phyloP scores from a whole-genome alignment of 306 rosid species.

The Quercus aquifolioides region DNA sequence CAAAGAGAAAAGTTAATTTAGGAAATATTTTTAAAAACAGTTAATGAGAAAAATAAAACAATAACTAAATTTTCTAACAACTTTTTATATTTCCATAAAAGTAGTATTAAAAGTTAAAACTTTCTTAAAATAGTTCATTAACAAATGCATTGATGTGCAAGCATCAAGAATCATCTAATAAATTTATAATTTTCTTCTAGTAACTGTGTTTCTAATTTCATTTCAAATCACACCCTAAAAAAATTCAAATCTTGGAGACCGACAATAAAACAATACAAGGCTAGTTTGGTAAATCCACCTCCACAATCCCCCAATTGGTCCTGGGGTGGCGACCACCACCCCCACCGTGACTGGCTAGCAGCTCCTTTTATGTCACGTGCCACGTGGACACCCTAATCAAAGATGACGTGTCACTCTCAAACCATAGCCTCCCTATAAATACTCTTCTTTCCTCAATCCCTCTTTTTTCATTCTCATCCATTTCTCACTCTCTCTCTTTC shows the following conservation, averaged over 20 bases:
- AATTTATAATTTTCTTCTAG: not conserved
- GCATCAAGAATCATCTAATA: not conserved
- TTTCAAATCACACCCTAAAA: not conserved
- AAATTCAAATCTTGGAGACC: no score
- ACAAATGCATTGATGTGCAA: not conserved
- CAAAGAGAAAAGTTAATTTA: no score
- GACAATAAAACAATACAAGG: not conserved
- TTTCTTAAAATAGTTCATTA: not conserved
- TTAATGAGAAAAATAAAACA: no score
- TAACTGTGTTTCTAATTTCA: not conserved
- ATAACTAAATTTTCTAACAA: no score
- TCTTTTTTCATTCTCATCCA: slow-evolving; percentile 60
- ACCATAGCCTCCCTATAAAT: slow-evolving; percentile 81
- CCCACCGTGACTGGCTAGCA: not conserved
- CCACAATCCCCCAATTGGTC: not conserved
- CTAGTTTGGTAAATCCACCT: not conserved
- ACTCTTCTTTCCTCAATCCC: not conserved
- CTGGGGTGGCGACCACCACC: slow-evolving; percentile 10
- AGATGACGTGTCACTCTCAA: slow-evolving; percentile 55
- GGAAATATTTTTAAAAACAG: no score
- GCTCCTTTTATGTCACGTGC: not conserved
- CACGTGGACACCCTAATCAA: slow-evolving; percentile 28
- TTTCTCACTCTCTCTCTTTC: slow-evolving; percentile 13
- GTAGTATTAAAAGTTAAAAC: no score
- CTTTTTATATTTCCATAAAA: no score